Conservation (phyloP, 768 basidiomycete genomes). For the Austroboletus festivus region DNA sequence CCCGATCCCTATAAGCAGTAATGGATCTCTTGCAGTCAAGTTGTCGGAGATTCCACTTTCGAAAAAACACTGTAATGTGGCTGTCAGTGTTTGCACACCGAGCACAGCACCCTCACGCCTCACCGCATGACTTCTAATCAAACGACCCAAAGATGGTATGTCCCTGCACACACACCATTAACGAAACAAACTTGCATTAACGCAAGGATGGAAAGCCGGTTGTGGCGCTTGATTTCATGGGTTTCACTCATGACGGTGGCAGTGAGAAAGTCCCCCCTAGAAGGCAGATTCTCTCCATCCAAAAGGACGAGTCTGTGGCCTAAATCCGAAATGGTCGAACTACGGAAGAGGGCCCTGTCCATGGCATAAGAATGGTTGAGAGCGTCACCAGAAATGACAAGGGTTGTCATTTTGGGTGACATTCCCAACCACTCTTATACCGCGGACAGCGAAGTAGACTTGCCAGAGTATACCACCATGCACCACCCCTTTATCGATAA, state of each 20-base stretch:
- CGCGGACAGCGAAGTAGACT: not conserved
- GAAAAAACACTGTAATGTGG: not conserved
- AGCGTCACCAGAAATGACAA: too few relatives aligned
- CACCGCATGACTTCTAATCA: too few relatives aligned
- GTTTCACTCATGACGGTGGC: constrained; percentile 11
- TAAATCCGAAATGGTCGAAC: constrained; percentile 3
- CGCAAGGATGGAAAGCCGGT: not conserved
- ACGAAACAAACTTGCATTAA: not conserved
- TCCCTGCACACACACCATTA: not conserved
- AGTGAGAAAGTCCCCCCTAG: constrained; percentile 2
- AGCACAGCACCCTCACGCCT: too few relatives aligned
- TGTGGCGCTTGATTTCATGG: constrained; percentile 10
- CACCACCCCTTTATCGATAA: constrained; percentile 39
- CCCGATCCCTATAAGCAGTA: not conserved
- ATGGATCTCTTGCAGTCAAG: not conserved
- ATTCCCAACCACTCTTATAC: constrained; percentile 12
- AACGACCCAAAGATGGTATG: not conserved
- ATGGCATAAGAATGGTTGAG: too few relatives aligned
- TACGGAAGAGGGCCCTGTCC: not conserved
- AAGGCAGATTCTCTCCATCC: constrained; percentile 2
- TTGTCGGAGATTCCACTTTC: not conserved
- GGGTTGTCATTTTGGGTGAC: too few relatives aligned
- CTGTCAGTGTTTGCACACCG: constrained; percentile 1
- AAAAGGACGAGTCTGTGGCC: not conserved
- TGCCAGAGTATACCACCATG: constrained; percentile 9